Evolutionary conservation across 768 basidiomycete species (phyloP).

Genomic region (Xerocomus potaroensis): DNA sequence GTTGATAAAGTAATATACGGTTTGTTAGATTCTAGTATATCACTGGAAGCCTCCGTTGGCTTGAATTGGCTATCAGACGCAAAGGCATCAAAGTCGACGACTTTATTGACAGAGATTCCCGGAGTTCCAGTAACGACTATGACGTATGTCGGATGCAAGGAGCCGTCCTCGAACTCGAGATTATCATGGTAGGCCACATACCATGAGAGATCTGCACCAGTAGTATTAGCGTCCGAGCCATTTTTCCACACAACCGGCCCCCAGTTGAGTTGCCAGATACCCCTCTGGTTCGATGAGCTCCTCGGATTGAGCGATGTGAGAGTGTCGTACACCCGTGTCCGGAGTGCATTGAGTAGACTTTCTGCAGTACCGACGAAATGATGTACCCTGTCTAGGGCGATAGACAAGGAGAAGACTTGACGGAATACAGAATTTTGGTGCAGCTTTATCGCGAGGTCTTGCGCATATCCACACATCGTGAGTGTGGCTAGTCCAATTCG

Average conservation of each 20-base stretch:
- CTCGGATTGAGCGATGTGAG: background rate
- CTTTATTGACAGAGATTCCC: background rate
- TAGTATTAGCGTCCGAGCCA: background rate
- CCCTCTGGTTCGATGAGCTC: background rate
- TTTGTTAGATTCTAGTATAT: background rate
- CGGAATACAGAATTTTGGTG: conserved; percentile 1
- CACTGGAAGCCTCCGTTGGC: background rate
- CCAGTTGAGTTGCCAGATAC: conserved; percentile 5
- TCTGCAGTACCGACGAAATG: background rate
- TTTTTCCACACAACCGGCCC: conserved; percentile 9
- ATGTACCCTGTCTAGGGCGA: background rate
- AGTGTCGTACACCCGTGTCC: background rate
- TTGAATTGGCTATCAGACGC: background rate
- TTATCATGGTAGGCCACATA: conserved; percentile 5
- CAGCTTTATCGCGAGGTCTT: conserved; percentile 14
- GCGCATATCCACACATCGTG: conserved; percentile 11
- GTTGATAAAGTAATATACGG: conserved; percentile 1
- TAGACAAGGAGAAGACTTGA: conserved; percentile 8
- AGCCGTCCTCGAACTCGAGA: conserved; percentile 6
- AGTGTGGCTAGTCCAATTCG: conserved; percentile 2
- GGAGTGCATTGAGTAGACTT: background rate
- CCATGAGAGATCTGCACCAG: conserved; percentile 7
- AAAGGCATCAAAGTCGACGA: conserved; percentile 6
- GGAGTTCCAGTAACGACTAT: conserved; percentile 4
- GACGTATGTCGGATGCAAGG: conserved; percentile 6